Percentiles rank a stretch among this genome's conserved stretches.
Evolutionary conservation across 495 filamentous ascomycete genomes (phyloP).

Genomic region (Aspergillus haitiensis): DNA sequence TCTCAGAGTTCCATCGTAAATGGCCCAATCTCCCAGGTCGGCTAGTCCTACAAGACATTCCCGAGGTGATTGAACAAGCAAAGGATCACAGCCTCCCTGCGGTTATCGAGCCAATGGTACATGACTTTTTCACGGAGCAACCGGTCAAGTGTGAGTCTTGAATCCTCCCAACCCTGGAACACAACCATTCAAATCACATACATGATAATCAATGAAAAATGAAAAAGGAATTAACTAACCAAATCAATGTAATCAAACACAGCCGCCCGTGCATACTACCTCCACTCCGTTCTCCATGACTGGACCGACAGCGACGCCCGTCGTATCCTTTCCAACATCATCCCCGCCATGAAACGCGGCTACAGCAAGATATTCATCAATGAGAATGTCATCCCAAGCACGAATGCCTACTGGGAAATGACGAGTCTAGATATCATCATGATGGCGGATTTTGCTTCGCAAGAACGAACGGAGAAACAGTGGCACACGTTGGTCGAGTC

Average conservation of each 20-base stretch:
- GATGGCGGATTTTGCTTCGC: conserved; percentile 35
- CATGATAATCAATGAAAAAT: background rate
- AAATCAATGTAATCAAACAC: background rate
- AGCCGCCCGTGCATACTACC: conserved; percentile 47
- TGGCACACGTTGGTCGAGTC: conserved; percentile 38
- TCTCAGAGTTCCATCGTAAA: conserved; percentile 42
- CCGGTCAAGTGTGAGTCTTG: conserved; percentile 31
- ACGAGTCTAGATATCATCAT: conserved; percentile 41
- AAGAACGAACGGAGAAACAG: conserved; percentile 37
- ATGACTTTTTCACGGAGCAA: conserved; percentile 48
- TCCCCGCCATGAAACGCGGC: conserved; percentile 39
- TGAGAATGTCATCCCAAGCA: conserved; percentile 44
- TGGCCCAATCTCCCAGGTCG: conserved; percentile 35
- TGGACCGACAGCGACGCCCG: conserved; percentile 42
- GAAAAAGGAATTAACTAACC: background rate
- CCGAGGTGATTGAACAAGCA: conserved; percentile 31
- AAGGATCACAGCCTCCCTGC: conserved; percentile 17
- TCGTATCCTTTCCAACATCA: conserved; percentile 37
- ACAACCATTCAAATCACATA: background rate
- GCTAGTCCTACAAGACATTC: conserved; percentile 46
- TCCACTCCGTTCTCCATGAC: conserved; percentile 48
- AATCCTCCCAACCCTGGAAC: background rate
- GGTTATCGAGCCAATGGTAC: conserved; percentile 33
- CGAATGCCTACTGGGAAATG: conserved; percentile 38
- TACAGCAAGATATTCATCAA: conserved; percentile 49